Evolutionary conservation across 352 stramenopile species (phyloP).

Genomic region (Globisporangium cylindrosporum): DNA sequence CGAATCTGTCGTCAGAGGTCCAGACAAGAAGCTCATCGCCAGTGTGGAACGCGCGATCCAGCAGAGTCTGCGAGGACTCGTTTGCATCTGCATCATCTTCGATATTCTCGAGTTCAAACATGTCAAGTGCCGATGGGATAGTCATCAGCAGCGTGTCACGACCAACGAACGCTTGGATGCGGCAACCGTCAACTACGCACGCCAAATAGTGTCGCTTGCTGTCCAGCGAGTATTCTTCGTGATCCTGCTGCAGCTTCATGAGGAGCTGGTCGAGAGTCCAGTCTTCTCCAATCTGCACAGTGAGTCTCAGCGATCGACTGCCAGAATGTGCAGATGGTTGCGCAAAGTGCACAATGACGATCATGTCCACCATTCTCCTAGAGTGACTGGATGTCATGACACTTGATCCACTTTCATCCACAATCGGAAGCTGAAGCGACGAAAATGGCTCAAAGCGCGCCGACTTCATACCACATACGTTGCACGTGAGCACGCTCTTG

Average conservation of each 20-base stretch:
- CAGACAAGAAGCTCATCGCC: slow-evolving; percentile 22
- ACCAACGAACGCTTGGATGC: slow-evolving; percentile 31
- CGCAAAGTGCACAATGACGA: slow-evolving; percentile 37
- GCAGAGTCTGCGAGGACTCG: not conserved
- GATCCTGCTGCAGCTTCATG: slow-evolving; percentile 25
- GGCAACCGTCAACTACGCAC: slow-evolving; percentile 22
- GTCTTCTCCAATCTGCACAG: slow-evolving; percentile 16
- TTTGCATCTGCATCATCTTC: not conserved
- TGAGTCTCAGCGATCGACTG: slow-evolving; percentile 20
- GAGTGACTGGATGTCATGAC: not conserved
- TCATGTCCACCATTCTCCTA: slow-evolving; percentile 23
- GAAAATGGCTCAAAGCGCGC: slow-evolving; percentile 88
- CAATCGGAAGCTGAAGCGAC: slow-evolving; percentile 62
- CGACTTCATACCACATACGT: slow-evolving; percentile 80
- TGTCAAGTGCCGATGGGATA: slow-evolving; percentile 28
- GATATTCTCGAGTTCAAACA: slow-evolving; percentile 38
- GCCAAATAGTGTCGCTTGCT: slow-evolving; percentile 22
- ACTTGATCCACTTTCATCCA: not conserved
- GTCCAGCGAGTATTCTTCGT: slow-evolving; percentile 17
- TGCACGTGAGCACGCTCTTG: slow-evolving; percentile 91
- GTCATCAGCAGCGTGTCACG: slow-evolving; percentile 27
- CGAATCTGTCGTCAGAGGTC: slow-evolving; percentile 21
- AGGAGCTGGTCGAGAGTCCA: slow-evolving; percentile 46
- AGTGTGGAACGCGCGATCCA: slow-evolving; percentile 13
- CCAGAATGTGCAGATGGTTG: slow-evolving; percentile 14